Evolutionary conservation across 106 monocot genomes (phyloP), one percentile per base, ranked within the genome.

Genomic region (Allium sativum): DNA sequence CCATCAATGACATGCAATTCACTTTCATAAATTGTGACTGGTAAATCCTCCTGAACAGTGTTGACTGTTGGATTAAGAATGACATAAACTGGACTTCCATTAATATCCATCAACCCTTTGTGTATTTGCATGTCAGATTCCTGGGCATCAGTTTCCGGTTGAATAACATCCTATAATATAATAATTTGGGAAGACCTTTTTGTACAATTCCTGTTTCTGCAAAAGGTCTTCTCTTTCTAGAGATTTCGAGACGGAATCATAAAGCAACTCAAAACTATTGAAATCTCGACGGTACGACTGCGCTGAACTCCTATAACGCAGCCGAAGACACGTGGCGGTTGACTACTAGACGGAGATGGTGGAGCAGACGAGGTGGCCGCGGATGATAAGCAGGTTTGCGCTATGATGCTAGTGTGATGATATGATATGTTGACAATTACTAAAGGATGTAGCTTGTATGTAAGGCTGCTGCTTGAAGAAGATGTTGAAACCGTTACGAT

Each of bases 381-480:
- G 69, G 50, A 56, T 58, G 70, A 67, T 58, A 67, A 72, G 51
- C 68, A 79, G 4, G 65, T 18, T 66, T 98, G 96, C 48, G 82
- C 73, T 67, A 85, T 91, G 59, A 85, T 75, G 59, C 96, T 76
- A 21, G 84, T 98, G 82, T 85, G 59, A 64, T 98, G 96, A 50
- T 98, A 91, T 43, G 96, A 98, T 74, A 98, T 81, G 82, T 98
- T 98, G 61, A 98, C 82, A 73, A 98, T 98, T 51, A 98, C 96
- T 21, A 98, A 72, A 0, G 96, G 96, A 45, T 98, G 96, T 53
- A 98, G 90, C 87, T 98, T 98, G 75, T 91, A 98, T 55, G 84
- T 98, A 15, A 91, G 65, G 4, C 96, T 91, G 42, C 96, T 88
- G 70, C 91, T 82, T 42, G 78, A 76, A 13, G 88, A 85, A 43